Base-by-base conservation (phyloP, 192 early-diverging fungal genomes). In the Podila horticola region DNA sequence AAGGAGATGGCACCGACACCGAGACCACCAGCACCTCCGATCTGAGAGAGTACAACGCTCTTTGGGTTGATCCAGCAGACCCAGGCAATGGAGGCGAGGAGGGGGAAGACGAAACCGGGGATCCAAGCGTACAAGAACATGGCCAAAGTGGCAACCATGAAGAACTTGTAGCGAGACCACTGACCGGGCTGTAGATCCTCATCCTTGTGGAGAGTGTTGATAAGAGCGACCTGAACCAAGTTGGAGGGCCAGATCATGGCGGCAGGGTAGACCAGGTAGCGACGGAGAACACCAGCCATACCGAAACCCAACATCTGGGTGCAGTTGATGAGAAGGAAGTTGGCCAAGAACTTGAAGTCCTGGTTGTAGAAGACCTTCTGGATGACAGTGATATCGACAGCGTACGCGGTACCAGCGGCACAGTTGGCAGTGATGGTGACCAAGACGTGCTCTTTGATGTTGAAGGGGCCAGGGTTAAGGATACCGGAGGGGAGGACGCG, bases 201-300 rank as follows among this genome's bases (percentile, higher is more conserved):
- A 77, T 38, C 38, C 85, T 64, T 58, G 64, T 84, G 83, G 20
- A 84, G 55, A 2, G 88, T 86, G 68, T 84, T 86, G 70, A 84
- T 86, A 9, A 87, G 31, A 5, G 84, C 82, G 30, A 85, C 85
- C 48, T 84, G 82, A n/a, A 88, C 87, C 34, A 98, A 86, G 34
- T 88, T 92, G 4, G 88, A 69, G 4, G 96, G 96, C 96, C 96
- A 99, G 51, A 95, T 83, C 94, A 96, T 96, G 12, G 89, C 86
- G 10, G 91, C 81, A 22, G 94, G 95, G 62, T 93, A 90, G n/a
- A 97, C 95, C 10, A 97, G 84, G 82, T 91, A 95, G 28, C 88
- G 88, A 60, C 97, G 91, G 29, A 90, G 83, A 1, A 96, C 82
- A 58, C 92, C 93, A 8, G 93, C 87, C 62, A 93, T 73, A 20